Base-by-base conservation (phyloP, 768 basidiomycete genomes). In the Harrya chromipes region DNA sequence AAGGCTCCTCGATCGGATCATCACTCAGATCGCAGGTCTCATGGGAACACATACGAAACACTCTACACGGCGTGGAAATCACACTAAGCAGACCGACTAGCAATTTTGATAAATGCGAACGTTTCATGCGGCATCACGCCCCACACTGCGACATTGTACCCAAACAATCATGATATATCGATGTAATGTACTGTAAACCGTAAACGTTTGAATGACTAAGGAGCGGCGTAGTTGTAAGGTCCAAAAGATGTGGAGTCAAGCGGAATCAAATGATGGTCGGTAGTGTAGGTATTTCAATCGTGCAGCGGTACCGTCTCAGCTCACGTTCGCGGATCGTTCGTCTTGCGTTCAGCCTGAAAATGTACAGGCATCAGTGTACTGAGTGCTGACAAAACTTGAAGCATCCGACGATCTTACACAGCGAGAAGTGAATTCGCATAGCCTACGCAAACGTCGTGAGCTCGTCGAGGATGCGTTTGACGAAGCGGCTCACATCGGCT, bases 401-500 rank as follows among this genome's bases (percentile, higher is more conserved):
- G n/a, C 4, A 5, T 26, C 9, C 6, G 21, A 10, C 17, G 17
- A 11, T 4, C 50, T 46, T 43, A 58, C 57, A 58, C 51, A 0
- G 35, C 55, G 9, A 57, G 50, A 9, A 57, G 29, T 0, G 57
- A 58, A 13, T 58, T 58, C 5, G 56, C 31, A 8, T 58, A 58
- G 4, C 57, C 55, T 55, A n/a, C 12, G 21, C 12, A 14, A 10
- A 9, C 5, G 27, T 29, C 33, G 13, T 31, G 2, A 35, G 35
- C 16, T 11, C 12, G 33, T 13, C 6, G 14, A 7, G 14, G 14
- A 14, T 4, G 6, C 3, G 29, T 23, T 16, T 4, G 27, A 51
- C n/a, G 13, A 16, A 34, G 11, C 12, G 10, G 36, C 49, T 42
- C 17, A 57, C 55, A 57, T 57, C 48, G 41, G 23, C 50, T 49